Evolutionary conservation across 2,329 filamentous ascomycete genomes (phyloP).

Genomic region (Colletotrichum orbiculare): DNA sequence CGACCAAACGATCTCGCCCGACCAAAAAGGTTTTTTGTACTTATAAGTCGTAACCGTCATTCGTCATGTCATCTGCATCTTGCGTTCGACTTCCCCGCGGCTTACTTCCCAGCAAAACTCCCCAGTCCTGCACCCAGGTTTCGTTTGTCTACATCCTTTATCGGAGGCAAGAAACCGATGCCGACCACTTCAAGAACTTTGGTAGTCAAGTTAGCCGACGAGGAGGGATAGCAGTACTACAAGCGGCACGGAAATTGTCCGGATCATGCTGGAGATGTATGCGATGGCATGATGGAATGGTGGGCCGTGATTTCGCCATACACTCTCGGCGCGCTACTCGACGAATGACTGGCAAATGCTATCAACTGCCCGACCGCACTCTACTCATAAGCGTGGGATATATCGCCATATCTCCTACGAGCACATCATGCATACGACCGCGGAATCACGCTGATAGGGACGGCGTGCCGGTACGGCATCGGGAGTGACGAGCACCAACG

Average conservation of each 20-base stretch:
- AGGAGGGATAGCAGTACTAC: not conserved
- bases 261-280: not conserved
- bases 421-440: slow-evolving; percentile 15
- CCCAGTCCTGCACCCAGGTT: not conserved
- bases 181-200: not conserved
- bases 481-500: not conserved
- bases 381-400: not conserved
- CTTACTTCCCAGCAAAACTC: not conserved
- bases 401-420: slow-evolving; percentile 10
- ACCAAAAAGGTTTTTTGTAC: not conserved
- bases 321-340: not conserved
- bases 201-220: too few relatives aligned
- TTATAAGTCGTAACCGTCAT: not conserved
- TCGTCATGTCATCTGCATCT: slow-evolving; percentile 1
- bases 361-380: not conserved
- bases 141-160: slow-evolving; percentile 4
- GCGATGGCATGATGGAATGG: slow-evolving; percentile 22
- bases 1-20: too few relatives aligned
- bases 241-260: not conserved
- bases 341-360: slow-evolving; percentile 4
- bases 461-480: not conserved
- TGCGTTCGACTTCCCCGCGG: slow-evolving; percentile 21
- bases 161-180: slow-evolving; percentile 1
- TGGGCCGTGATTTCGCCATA: slow-evolving; percentile 29
- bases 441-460: slow-evolving; percentile 16